Evolutionary conservation across 495 filamentous ascomycete genomes (phyloP).

Genomic region (Hypoxylon lenormandii): DNA sequence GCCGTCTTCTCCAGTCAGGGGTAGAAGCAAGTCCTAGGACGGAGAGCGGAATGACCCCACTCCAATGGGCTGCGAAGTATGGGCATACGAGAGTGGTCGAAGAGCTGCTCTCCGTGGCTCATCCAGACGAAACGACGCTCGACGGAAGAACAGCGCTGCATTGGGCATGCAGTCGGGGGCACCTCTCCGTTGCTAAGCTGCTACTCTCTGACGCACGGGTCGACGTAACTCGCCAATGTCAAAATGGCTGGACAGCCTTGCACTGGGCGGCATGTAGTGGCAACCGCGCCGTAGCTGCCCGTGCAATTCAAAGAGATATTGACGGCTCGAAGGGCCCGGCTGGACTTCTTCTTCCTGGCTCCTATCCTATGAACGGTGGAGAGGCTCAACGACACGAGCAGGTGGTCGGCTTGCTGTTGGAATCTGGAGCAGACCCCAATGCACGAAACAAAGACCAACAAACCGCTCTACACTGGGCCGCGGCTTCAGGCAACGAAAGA

Average conservation of each 20-base stretch:
- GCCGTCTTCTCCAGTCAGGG: slow-evolving; percentile 2
- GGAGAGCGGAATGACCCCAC: slow-evolving; percentile 6
- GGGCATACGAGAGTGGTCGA: neutral
- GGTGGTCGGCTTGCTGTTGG: slow-evolving; percentile 2
- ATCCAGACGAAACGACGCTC: neutral
- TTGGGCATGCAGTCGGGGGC: slow-evolving; percentile 5
- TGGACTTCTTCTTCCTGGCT: neutral
- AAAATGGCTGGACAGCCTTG: slow-evolving; percentile 10
- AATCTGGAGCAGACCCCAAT: slow-evolving; percentile 6
- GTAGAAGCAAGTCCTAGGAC: slow-evolving; percentile 3
- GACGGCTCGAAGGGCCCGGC: neutral
- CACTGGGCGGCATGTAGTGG: slow-evolving; percentile 7
- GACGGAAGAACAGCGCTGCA: slow-evolving; percentile 10
- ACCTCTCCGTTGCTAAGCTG: neutral
- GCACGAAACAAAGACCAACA: slow-evolving; percentile 1
- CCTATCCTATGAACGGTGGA: slow-evolving; percentile 4
- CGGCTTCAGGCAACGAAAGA: slow-evolving; percentile 3
- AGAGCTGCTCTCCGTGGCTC: slow-evolving; percentile 1
- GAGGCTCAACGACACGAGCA: slow-evolving; percentile 4
- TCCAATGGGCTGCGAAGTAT: slow-evolving; percentile 7
- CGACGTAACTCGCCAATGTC: neutral
- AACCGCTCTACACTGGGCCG: slow-evolving; percentile 10
- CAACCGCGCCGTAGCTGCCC: neutral
- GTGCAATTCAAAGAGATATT: neutral
- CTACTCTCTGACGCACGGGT: slow-evolving; percentile 5